Conservation (phyloP, 2,329 filamentous ascomycete species). For the Dothideomycetidae sp. region DNA sequence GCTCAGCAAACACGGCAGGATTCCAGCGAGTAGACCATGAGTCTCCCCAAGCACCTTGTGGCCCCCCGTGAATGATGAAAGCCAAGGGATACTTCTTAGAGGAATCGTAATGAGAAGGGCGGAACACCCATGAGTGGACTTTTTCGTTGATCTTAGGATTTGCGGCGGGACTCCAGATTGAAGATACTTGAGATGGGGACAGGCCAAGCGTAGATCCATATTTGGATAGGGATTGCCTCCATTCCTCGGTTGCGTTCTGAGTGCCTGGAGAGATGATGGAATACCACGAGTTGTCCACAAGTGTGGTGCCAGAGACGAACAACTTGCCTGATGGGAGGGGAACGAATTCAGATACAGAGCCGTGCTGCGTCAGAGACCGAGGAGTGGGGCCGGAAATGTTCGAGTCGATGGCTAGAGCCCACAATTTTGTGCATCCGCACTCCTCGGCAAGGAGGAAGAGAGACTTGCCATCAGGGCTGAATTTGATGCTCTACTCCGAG, state of each 20-base stretch:
- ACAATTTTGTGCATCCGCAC: constrained; percentile 47
- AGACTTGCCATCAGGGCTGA: constrained; percentile 40
- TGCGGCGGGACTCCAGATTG: constrained; percentile 56
- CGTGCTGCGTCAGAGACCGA: constrained; percentile 36
- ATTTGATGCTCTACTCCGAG: constrained; percentile 25
- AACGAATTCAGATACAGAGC: constrained; percentile 40
- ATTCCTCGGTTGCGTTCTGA: constrained; percentile 18
- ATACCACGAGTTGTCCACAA: constrained; percentile 60
- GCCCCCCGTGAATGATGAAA: constrained; percentile 71
- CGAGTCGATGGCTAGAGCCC: constrained; percentile 39
- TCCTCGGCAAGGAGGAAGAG: constrained; percentile 65
- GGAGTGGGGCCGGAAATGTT: constrained; percentile 25
- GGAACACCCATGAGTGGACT: constrained; percentile 57
- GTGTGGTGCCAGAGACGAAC: constrained; percentile 52
- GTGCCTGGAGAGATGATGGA: constrained; percentile 40
- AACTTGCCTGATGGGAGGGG: constrained; percentile 39
- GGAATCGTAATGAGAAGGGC: constrained; percentile 48
- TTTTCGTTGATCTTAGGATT: constrained; percentile 36
- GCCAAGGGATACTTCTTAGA: constrained; percentile 64
- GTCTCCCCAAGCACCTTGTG: constrained; percentile 62
- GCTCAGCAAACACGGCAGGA: constrained; percentile 70
- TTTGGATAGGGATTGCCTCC: constrained; percentile 43
- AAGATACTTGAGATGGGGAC: constrained; percentile 46
- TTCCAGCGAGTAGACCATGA: constrained; percentile 77
- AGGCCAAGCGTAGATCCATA: constrained; percentile 54